These are phyloP conservation scores for Colletotrichum sidae DNA, from an alignment of 2,329 filamentous ascomycete genomes.

Conservation along the genomic window DNA sequence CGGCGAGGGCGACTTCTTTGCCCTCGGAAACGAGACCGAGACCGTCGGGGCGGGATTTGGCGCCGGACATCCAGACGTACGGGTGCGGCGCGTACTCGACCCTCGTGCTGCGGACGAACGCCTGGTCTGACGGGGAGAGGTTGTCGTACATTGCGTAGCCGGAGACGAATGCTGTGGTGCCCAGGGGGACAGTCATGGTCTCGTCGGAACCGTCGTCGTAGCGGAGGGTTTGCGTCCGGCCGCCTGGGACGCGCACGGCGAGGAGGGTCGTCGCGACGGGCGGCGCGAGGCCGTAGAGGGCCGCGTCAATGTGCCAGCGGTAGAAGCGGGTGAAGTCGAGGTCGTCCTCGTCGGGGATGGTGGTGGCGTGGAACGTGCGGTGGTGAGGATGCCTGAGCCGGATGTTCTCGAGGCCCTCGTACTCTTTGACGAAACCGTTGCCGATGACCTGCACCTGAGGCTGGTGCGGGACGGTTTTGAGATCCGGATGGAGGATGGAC, in stretches of 20 bases:
- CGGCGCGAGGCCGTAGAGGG: slow-evolving; percentile 80
- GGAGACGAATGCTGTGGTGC: slow-evolving; percentile 81
- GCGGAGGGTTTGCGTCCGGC: slow-evolving; percentile 73
- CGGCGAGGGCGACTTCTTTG: slow-evolving; percentile 67
- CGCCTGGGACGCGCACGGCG: slow-evolving; percentile 78
- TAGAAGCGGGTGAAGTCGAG: slow-evolving; percentile 70
- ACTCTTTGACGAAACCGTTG: slow-evolving; percentile 76
- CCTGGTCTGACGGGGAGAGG: slow-evolving; percentile 73
- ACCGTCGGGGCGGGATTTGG: slow-evolving; percentile 74
- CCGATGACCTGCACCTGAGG: slow-evolving; percentile 82
- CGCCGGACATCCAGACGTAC: slow-evolving; percentile 83
- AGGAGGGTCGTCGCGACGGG: slow-evolving; percentile 79
- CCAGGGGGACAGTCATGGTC: slow-evolving; percentile 74
- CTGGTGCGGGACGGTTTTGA: slow-evolving; percentile 84
- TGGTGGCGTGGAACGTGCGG: slow-evolving; percentile 77
- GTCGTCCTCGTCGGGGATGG: slow-evolving; percentile 67
- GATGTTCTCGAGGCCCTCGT: slow-evolving; percentile 78
- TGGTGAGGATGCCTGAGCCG: slow-evolving; percentile 81
- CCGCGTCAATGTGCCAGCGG: slow-evolving; percentile 85
- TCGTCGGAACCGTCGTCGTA: slow-evolving; percentile 80
- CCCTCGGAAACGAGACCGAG: slow-evolving; percentile 77
- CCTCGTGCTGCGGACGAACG: slow-evolving; percentile 73
- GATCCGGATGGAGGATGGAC: slow-evolving; percentile 79
- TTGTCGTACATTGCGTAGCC: slow-evolving; percentile 78
- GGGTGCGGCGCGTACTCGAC: slow-evolving; percentile 84